Evolutionary conservation across 1,284 basidiomycete species (phyloP), one percentile per base, ranked within the genome.

Genomic region (Trichosporon ovoides): DNA sequence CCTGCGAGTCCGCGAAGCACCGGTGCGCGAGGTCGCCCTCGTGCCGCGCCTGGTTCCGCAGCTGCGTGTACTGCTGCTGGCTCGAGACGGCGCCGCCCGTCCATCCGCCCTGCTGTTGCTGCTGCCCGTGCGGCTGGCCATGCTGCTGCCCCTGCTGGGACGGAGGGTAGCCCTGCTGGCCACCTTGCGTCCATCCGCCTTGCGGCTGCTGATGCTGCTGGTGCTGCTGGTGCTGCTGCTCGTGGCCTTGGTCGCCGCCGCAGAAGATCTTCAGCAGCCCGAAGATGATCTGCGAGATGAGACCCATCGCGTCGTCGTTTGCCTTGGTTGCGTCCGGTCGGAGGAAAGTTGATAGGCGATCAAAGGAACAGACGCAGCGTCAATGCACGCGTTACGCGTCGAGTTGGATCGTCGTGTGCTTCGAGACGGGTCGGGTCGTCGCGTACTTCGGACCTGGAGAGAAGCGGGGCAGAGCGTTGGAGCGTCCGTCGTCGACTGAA

Each of bases 21-120:
- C 66, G 57, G 64, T 77, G 75, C 50, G 76, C 74, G 38, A 82
- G 68, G 67, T 77, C 77, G 2, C 88, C 88, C 66, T 87, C 87
- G 53, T 83, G 81, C 52, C 84, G 85, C 10, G 91, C 91, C 62
- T 83, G 81, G 57, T 84, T 83, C 18, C 92, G 84, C 37, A 93
- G 81, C 19, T 80, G 74, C 54, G 79, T 76, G 69, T 93, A 93
- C 64, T 87, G 79, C 28, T 64, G 64, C 36, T 61, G 61, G 16
- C 54, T 43, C 22, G 46, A 35, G 35, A 24, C 33, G 20, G 56
- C 38, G 36, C 56, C 53, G 34, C 50, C 19, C 13, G 24, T 35
- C 40, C 50, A 52, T 2, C 50, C 50, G 20, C 40, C 38, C 36
- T 59, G 60, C 24, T 59, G 55, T 40, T 65, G 69, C 55, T 63